A percentile compares a stretch with the other conserved stretches of the same genome.
Evolutionary conservation across 83 land plant species (phyloP).

Genomic region (Picea abies): DNA sequence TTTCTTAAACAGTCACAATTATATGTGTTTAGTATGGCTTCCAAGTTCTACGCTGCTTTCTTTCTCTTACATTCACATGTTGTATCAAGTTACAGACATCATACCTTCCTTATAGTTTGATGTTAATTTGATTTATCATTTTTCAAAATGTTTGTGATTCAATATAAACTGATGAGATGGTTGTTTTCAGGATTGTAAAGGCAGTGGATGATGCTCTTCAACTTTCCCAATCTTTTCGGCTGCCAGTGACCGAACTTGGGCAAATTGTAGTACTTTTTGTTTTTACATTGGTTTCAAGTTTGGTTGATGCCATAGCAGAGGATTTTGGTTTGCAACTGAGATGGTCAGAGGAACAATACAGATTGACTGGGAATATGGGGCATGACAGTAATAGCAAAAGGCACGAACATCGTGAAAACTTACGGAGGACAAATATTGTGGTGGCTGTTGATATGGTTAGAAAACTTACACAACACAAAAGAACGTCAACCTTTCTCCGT

Average conservation of each 20-base stretch:
- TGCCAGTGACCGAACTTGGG: conserved; percentile 37
- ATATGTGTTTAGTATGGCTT: not conserved
- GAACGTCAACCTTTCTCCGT: conserved; percentile 50
- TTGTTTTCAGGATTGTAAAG: conserved; percentile 45
- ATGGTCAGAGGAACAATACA: conserved; percentile 35
- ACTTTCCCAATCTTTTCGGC: conserved; percentile 32
- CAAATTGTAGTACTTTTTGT: conserved; percentile 39
- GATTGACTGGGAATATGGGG: conserved; percentile 33
- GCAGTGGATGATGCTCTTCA: conserved; percentile 45
- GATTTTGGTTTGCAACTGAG: conserved; percentile 54
- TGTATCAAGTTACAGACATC: not conserved
- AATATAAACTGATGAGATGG: not conserved
- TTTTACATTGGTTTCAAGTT: conserved; percentile 31
- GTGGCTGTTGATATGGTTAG: conserved; percentile 51
- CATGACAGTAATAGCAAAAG: conserved; percentile 26
- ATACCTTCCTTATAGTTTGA: not conserved
- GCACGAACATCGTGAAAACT: conserved; percentile 27
- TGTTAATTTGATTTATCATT: no score
- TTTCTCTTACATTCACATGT: not conserved
- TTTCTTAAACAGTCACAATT: not conserved
- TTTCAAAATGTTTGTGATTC: not conserved
- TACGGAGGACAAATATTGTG: conserved; percentile 39
- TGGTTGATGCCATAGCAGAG: conserved; percentile 60
- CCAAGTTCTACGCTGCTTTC: not conserved
- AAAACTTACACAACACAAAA: conserved; percentile 45